phyloP scores from a whole-genome alignment of 495 filamentous ascomycete genomes.

The Neurospora sp. region DNA sequence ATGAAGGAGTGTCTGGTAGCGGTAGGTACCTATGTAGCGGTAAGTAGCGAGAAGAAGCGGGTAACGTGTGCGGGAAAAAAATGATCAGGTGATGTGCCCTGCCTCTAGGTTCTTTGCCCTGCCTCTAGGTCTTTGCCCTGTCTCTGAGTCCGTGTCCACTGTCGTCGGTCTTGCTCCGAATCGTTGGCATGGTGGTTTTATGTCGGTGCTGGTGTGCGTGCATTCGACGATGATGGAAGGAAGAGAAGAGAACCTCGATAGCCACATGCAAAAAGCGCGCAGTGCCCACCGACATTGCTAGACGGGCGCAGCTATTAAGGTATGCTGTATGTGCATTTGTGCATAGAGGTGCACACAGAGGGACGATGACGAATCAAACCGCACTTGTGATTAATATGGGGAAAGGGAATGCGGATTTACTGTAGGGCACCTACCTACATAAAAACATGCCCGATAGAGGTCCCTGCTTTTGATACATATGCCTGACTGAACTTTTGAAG shows the following conservation, averaged over 20 bases:
- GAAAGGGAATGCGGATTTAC: background rate
- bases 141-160: too few species aligned
- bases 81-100: background rate
- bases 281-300: too few species aligned
- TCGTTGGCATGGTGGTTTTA: background rate
- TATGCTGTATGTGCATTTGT: too few species aligned
- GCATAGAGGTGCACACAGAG: background rate
- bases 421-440: background rate
- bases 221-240: background rate
- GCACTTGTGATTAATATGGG: background rate
- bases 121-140: background rate
- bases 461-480: background rate
- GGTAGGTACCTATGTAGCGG: background rate
- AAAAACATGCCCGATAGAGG: background rate
- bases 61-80: background rate
- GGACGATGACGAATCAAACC: background rate
- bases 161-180: background rate
- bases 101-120: background rate
- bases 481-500: background rate
- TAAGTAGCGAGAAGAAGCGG: background rate
- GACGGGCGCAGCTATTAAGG: too few species aligned
- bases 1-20: background rate
- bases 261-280: too few species aligned
- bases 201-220: background rate
- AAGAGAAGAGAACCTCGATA: background rate